Evolutionary conservation across 2,329 filamentous ascomycete genomes (phyloP), one percentile per base, ranked within the genome.

Genomic region (Fonsecaea nubica): DNA sequence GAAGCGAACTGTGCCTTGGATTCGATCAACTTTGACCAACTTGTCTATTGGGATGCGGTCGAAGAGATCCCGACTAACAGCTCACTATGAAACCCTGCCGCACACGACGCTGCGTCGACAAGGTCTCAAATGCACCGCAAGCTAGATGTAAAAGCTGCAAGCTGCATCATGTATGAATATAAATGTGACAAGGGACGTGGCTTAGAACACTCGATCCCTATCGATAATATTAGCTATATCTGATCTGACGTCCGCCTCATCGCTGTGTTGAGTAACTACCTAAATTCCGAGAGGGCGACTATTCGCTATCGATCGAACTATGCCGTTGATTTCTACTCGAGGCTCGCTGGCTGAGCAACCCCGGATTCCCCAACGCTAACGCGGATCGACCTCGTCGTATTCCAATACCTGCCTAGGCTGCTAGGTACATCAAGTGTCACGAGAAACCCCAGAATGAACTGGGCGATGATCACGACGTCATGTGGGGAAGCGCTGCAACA

Each of bases 11-110:
- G 36, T 33, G 53, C n/a, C 4, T 42, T 52, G 42, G 61, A 58
- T 10, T 8, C 21, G 9, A 58, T 6, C n/a, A 38, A 40, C 9
- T 63, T 63, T 42, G 54, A 63, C 15, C 61, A 63, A 36, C 53
- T 63, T 33, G 15, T 63, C n/a, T 52, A 33, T 35, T 58, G 54
- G 61, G 61, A 63, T 35, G 60, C 40, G 5, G 7, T 25, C 4
- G 60, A 55, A 45, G 52, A 45, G 35, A 21, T 53, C 18, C 35
- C n/a, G 48, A 8, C 35, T 42, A 53, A 30, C 30, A n/a, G 25
- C 9, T 50, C 21, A 15, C 18, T 7, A 9, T 50, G 21, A 30
- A 12, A 50, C 4, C 5, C 42, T 10, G 18, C 9, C 25, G 21
- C 4, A 25, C 7, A 18, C 7, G 5, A 45, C 6, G 4, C 40